Evolutionary conservation across 2,329 filamentous ascomycete species (phyloP).

Genomic region (Dothistroma pini): DNA sequence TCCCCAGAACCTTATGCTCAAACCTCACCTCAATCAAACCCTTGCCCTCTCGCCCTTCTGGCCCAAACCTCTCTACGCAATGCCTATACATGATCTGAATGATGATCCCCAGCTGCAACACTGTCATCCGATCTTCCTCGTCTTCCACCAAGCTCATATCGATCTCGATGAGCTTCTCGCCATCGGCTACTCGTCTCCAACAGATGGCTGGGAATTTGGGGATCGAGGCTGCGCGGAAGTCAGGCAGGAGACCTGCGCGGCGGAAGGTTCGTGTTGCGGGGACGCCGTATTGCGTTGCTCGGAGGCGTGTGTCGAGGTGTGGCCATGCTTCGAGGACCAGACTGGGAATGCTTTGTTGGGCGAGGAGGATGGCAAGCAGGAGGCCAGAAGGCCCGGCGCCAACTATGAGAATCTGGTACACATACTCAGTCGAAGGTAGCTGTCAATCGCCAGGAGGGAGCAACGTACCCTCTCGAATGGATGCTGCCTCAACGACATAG

Average conservation of each 20-base stretch:
- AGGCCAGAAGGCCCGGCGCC: conserved; percentile 33
- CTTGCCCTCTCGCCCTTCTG: conserved; percentile 1
- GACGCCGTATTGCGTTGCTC: conserved; percentile 44
- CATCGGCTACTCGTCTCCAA: conserved; percentile 28
- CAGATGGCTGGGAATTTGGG: conserved; percentile 28
- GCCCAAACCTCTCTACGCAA: conserved; percentile 19
- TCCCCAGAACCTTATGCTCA: conserved; percentile 26
- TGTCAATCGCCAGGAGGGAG: not conserved
- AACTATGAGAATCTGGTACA: conserved; percentile 28
- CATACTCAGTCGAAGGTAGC: not conserved
- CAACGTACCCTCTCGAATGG: not conserved
- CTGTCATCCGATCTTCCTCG: conserved; percentile 28
- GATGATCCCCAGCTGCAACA: conserved; percentile 28
- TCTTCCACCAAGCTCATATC: conserved; percentile 27
- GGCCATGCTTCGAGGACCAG: conserved; percentile 27
- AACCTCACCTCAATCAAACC: conserved; percentile 27
- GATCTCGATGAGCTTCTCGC: conserved; percentile 27
- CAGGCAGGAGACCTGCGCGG: conserved; percentile 36
- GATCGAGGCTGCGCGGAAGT: conserved; percentile 31
- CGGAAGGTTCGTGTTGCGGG: conserved; percentile 40
- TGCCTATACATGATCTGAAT: conserved; percentile 29
- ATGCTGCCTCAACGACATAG: not conserved
- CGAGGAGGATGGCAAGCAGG: conserved; percentile 28
- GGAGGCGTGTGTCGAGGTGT: conserved; percentile 34
- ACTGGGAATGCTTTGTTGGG: conserved; percentile 22